Evolutionary conservation across 805 yeast genomes (phyloP), one percentile per base, ranked within the genome.

Genomic region (Scheffersomyces amazonensis): DNA sequence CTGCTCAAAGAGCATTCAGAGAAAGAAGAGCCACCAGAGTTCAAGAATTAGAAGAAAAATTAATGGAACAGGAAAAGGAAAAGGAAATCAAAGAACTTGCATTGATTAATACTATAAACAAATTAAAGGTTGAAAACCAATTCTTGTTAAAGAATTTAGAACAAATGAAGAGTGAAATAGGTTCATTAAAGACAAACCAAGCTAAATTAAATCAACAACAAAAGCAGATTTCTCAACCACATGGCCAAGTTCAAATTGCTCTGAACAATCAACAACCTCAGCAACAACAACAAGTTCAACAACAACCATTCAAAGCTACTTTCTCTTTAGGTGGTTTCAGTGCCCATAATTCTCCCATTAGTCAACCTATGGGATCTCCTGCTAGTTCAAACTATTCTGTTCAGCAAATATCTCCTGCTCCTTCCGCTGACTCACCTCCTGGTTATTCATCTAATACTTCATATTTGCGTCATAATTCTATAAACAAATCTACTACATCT

Each of bases 1-100:
- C 93, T n/a, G 96, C 96, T 16, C 95, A 90, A 67, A 57, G 96
- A 41, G 95, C 97, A 2, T 87, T 87, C 64, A 67, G 96, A 47
- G 95, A 88, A 58, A 72, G 96, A 47, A 68, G 95, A 50, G 95
- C 96, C 15, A 84, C 85, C 22, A 66, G 89, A 36, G 87, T 88
- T 6, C 80, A 79, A 41, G 95, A 85, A 54, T 68, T 90, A 38
- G 96, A 87, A 56, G 76, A 73, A 36, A 80, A 78, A 59, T 70
- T 83, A 40, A 65, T 74, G 54, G 85, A 76, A 51, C 73, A 81
- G 36, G 91, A 84, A 60, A 74, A 76, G 47, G 90, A 79, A 49
- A 73, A 76, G 40, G 85, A 78, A 28, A 65, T 69, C 35, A 76
- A 73, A 49, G 87, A 79, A 51, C 75, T 79, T 56, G 71, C 74